These are phyloP conservation scores for Fusarium compactum DNA, from an alignment of 2,329 filamentous ascomycete species.

Conservation along the genomic window DNA sequence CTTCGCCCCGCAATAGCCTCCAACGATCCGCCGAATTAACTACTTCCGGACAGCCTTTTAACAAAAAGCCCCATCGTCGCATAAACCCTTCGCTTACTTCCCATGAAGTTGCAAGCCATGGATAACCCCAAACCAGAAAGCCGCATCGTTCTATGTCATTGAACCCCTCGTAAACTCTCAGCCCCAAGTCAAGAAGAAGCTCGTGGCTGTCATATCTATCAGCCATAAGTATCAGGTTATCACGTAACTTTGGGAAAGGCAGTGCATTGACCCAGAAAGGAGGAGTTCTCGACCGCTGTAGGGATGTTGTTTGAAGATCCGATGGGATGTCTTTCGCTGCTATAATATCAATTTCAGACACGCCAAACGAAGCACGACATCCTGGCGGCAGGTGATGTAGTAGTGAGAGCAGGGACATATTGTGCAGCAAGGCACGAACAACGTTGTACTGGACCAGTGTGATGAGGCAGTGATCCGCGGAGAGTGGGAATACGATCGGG, in stretches of 20 bases:
- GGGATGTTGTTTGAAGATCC: neutral
- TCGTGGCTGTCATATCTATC: neutral
- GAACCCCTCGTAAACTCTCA: neutral
- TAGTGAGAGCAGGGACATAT: neutral
- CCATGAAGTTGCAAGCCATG: neutral
- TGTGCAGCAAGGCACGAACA: neutral
- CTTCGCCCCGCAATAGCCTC: neutral
- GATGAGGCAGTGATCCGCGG: neutral
- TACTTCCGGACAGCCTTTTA: neutral
- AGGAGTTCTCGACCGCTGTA: neutral
- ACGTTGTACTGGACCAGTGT: neutral
- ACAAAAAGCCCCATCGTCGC: neutral
- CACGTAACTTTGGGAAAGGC: neutral
- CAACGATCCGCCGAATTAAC: neutral
- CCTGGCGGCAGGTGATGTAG: neutral
- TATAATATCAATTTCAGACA: neutral
- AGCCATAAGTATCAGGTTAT: neutral
- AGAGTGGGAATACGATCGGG: neutral
- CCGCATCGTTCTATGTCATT: neutral
- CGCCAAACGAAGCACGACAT: neutral
- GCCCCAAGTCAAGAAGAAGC: neutral
- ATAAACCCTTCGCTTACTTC: constrained; percentile 2
- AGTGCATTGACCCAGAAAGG: neutral
- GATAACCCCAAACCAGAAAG: neutral
- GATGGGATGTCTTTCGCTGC: neutral